Percentiles rank a stretch among this genome's conserved stretches.
Evolutionary conservation across 2,329 filamentous ascomycete genomes (phyloP).

Genomic region (Plectosphaerella cucumerina): DNA sequence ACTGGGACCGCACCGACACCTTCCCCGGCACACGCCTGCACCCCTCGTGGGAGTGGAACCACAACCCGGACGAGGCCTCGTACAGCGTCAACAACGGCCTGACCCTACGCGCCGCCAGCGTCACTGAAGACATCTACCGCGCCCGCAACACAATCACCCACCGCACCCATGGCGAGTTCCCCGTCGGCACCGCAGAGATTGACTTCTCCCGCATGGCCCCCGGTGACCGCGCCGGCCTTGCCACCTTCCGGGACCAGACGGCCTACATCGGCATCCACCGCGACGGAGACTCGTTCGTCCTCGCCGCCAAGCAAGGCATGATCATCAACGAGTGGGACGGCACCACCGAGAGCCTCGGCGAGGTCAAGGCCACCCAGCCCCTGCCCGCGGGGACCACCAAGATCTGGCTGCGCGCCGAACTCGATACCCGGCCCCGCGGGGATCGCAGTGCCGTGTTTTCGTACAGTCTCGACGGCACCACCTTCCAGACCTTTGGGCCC

Average conservation of each 20-base stretch:
- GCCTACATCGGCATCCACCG: conserved; percentile 49
- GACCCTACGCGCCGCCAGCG: conserved; percentile 41
- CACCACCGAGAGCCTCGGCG: conserved; percentile 12
- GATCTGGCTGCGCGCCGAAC: conserved; percentile 17
- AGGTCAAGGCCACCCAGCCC: conserved; percentile 13
- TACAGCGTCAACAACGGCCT: conserved; percentile 41
- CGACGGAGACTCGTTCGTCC: conserved; percentile 20
- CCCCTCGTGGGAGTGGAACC: conserved; percentile 57
- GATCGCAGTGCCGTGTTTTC: conserved; percentile 14
- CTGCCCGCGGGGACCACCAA: conserved; percentile 13
- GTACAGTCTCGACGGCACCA: conserved; percentile 19
- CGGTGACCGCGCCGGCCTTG: conserved; percentile 48
- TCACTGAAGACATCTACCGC: conserved; percentile 45
- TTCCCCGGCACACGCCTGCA: conserved; percentile 39
- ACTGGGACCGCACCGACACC: conserved; percentile 33
- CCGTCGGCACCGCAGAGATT: conserved; percentile 44
- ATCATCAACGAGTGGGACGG: conserved; percentile 27
- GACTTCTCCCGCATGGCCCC: conserved; percentile 43
- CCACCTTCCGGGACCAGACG: conserved; percentile 47
- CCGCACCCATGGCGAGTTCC: conserved; percentile 38
- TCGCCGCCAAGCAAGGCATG: conserved; percentile 32
- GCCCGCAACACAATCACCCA: conserved; percentile 45
- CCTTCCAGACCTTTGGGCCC: conserved; percentile 21
- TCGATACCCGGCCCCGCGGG: conserved; percentile 19
- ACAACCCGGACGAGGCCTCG: conserved; percentile 49